Percentiles rank a stretch among this genome's conserved stretches.
These are phyloP conservation scores for Solanum peruvianum DNA, from an alignment of 257 asterid genomes.

Conservation along the genomic window DNA sequence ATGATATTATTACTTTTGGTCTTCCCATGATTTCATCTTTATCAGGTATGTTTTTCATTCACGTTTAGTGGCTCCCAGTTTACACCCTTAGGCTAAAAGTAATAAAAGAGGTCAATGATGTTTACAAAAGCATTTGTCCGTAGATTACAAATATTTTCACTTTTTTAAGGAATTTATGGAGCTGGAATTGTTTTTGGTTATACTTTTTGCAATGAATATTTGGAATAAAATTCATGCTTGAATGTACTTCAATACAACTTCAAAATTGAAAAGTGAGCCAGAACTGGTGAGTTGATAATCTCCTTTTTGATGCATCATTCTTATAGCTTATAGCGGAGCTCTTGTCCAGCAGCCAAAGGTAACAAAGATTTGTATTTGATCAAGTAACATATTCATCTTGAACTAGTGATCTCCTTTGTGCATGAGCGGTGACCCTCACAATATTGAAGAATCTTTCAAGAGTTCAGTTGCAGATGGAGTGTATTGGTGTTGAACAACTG, in stretches of 20 bases:
- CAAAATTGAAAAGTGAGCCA: neutral
- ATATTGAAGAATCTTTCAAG: too few relatives aligned
- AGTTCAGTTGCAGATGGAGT: neutral
- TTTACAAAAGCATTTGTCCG: neutral
- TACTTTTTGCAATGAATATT: neutral
- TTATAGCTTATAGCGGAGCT: too few relatives aligned
- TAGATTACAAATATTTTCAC: neutral
- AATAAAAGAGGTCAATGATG: neutral
- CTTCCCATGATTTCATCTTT: neutral
- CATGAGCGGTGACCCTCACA: too few relatives aligned
- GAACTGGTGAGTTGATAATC: too few relatives aligned
- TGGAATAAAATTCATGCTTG: neutral
- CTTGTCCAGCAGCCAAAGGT: too few relatives aligned
- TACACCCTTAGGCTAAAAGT: neutral
- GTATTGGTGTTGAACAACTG: neutral
- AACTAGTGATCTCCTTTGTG: too few relatives aligned
- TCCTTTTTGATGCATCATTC: too few relatives aligned
- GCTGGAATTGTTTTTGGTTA: neutral
- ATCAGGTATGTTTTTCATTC: neutral
- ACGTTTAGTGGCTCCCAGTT: neutral
- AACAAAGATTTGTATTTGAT: too few relatives aligned
- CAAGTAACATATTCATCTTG: too few relatives aligned
- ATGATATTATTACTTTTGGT: neutral
- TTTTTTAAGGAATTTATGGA: neutral
- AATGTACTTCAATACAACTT: neutral